Percentiles rank a stretch among this genome's conserved stretches.
phyloP scores from a whole-genome alignment of 208 protist genomes.

The Crithidia brevicula region DNA sequence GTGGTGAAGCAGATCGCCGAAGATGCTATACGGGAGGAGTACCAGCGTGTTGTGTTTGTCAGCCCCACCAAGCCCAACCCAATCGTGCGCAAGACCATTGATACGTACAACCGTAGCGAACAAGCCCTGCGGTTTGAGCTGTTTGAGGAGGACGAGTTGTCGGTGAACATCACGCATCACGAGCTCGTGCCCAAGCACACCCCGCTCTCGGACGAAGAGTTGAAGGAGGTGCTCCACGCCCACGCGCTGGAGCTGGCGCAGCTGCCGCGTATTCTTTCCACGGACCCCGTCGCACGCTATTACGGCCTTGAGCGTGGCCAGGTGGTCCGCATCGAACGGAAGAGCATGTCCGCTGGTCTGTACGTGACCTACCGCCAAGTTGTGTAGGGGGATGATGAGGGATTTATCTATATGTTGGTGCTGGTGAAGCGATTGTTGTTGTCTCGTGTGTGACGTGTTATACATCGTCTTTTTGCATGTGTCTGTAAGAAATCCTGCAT shows the following conservation, averaged over 20 bases:
- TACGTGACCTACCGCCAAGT: slow-evolving; percentile 99
- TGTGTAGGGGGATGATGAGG: slow-evolving; percentile 50
- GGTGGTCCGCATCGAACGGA: slow-evolving; percentile 97
- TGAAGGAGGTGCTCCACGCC: slow-evolving; percentile 87
- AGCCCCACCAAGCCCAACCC: slow-evolving; percentile 63
- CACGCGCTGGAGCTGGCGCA: slow-evolving; percentile 95
- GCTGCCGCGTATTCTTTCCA: slow-evolving; percentile 95
- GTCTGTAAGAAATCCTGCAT: background rate
- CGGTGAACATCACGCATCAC: slow-evolving; percentile 98
- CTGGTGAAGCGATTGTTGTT: no score
- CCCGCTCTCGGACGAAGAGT: slow-evolving; percentile 84
- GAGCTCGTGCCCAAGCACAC: slow-evolving; percentile 97
- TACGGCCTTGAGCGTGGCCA: slow-evolving; percentile 94
- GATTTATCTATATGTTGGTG: background rate
- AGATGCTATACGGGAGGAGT: slow-evolving; percentile 47
- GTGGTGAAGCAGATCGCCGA: slow-evolving; percentile 65
- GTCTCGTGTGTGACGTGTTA: background rate
- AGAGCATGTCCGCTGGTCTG: slow-evolving; percentile 96
- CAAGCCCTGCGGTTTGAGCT: slow-evolving; percentile 86
- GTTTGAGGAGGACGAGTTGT: slow-evolving; percentile 96
- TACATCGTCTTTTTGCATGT: background rate
- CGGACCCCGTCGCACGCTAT: slow-evolving; percentile 97
- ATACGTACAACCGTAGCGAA: slow-evolving; percentile 71
- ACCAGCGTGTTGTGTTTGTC: slow-evolving; percentile 74
- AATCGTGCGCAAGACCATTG: slow-evolving; percentile 72